Conservation (phyloP, 1,284 basidiomycete species). For the Ceratobasidium sp. region DNA sequence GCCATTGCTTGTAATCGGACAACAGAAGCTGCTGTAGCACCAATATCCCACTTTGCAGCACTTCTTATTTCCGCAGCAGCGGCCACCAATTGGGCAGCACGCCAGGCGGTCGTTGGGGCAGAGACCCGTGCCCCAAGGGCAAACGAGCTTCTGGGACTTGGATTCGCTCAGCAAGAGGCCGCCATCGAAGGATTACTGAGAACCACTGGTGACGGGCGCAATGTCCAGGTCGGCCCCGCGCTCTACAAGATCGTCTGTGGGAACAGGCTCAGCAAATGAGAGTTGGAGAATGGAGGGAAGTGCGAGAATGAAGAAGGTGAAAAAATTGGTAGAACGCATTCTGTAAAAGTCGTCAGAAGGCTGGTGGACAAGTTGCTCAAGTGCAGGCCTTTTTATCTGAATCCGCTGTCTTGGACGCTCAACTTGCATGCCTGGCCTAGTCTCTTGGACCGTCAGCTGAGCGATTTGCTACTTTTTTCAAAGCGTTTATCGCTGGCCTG, state of each 20-base stretch:
- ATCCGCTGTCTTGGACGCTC: background rate
- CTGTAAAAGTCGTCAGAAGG: slow-evolving; percentile 6
- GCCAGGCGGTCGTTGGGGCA: slow-evolving; percentile 1
- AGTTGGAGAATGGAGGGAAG: background rate
- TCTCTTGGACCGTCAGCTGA: background rate
- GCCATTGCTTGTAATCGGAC: background rate
- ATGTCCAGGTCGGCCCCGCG: background rate
- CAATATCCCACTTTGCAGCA: slow-evolving; percentile 1
- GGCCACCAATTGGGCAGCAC: slow-evolving; percentile 14
- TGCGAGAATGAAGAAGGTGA: slow-evolving; percentile 12
- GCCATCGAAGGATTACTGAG: background rate
- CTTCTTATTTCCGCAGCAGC: slow-evolving; percentile 5
- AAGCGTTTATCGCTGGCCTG: background rate
- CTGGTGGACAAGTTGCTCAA: background rate
- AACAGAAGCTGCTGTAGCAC: background rate
- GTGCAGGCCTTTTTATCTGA: background rate
- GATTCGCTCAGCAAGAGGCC: background rate
- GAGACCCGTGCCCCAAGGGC: background rate
- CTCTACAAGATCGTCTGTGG: background rate
- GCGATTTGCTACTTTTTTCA: background rate
- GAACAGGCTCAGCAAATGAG: background rate
- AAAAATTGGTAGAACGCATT: background rate
- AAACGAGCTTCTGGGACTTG: background rate
- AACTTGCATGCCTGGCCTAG: background rate
- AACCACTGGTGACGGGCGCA: background rate